Conservation (phyloP, 2,329 filamentous ascomycete species). For the Colletotrichum karsti region DNA sequence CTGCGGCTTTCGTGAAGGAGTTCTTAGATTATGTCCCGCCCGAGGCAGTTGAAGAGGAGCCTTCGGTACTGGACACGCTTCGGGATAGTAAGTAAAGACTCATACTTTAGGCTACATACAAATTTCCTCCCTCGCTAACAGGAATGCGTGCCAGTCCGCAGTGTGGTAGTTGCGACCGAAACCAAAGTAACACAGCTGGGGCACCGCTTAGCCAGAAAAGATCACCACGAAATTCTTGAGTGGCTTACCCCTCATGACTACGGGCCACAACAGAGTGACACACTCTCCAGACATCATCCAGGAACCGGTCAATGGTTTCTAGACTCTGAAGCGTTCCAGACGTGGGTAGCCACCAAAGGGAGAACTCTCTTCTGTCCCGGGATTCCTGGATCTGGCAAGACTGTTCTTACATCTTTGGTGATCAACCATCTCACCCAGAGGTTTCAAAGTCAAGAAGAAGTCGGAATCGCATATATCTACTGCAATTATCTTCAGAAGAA, state of each 20-base stretch:
- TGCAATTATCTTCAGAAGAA: slow-evolving; percentile 50
- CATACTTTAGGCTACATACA: too few species aligned
- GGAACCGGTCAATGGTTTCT: slow-evolving; percentile 57
- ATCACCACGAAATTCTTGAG: neutral
- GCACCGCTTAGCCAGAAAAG: too few species aligned
- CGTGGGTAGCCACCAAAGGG: slow-evolving; percentile 38
- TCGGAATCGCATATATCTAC: slow-evolving; percentile 53
- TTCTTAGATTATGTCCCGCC: neutral
- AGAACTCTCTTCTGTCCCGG: slow-evolving; percentile 54
- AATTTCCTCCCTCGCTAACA: too few species aligned
- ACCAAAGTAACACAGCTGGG: too few species aligned
- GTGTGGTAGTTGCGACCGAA: too few species aligned
- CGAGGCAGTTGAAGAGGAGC: neutral
- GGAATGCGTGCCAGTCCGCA: too few species aligned
- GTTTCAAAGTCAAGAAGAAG: slow-evolving; percentile 34
- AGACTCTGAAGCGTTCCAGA: slow-evolving; percentile 42
- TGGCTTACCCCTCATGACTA: neutral
- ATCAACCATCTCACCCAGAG: slow-evolving; percentile 46
- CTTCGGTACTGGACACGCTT: neutral
- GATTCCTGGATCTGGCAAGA: slow-evolving; percentile 58
- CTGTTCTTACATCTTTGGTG: slow-evolving; percentile 50
- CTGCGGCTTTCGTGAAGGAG: slow-evolving; percentile 40
- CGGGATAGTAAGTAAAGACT: neutral
- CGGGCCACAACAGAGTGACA: neutral
- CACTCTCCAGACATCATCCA: neutral